These are phyloP conservation scores for Suillus clintonianus DNA, from an alignment of 768 basidiomycete genomes.

Conservation along the genomic window DNA sequence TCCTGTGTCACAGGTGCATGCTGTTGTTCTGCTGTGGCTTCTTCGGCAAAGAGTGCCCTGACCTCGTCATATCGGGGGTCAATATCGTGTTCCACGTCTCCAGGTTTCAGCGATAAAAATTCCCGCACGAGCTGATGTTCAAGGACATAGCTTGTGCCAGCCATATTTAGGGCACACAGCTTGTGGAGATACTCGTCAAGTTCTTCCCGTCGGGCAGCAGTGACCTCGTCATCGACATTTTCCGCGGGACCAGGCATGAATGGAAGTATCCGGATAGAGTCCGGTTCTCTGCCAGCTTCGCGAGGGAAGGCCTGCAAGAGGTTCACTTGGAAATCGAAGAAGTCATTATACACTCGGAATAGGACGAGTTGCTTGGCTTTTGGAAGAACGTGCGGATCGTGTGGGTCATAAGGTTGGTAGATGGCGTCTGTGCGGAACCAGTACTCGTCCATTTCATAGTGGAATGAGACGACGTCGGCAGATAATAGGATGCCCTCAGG, in stretches of 20 bases:
- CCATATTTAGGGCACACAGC: constrained; percentile 69
- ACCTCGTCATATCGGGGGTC: constrained; percentile 62
- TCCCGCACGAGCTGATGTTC: constrained; percentile 77
- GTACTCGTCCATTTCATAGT: constrained; percentile 93
- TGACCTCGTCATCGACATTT: constrained; percentile 81
- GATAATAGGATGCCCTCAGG: constrained; percentile 84
- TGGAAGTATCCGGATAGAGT: constrained; percentile 76
- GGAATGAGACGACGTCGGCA: constrained; percentile 94
- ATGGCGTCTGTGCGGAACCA: constrained; percentile 95
- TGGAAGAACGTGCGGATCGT: constrained; percentile 58
- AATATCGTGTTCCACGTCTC: constrained; percentile 75
- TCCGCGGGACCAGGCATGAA: constrained; percentile 97
- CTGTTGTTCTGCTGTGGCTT: constrained; percentile 32
- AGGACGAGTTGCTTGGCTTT: constrained; percentile 79
- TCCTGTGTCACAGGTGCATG: constrained; percentile 32
- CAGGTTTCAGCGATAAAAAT: constrained; percentile 84
- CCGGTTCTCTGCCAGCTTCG: constrained; percentile 82
- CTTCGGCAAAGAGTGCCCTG: constrained; percentile 48
- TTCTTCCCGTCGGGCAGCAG: constrained; percentile 76
- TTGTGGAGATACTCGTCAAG: constrained; percentile 87
- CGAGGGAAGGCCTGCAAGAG: constrained; percentile 85
- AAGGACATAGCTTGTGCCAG: constrained; percentile 76
- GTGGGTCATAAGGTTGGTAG: constrained; percentile 78
- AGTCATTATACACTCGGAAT: constrained; percentile 96
- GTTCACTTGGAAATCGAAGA: constrained; percentile 94